phyloP scores from a whole-genome alignment of 495 filamentous ascomycete species.

The Hypoxylon lienhwacheense region DNA sequence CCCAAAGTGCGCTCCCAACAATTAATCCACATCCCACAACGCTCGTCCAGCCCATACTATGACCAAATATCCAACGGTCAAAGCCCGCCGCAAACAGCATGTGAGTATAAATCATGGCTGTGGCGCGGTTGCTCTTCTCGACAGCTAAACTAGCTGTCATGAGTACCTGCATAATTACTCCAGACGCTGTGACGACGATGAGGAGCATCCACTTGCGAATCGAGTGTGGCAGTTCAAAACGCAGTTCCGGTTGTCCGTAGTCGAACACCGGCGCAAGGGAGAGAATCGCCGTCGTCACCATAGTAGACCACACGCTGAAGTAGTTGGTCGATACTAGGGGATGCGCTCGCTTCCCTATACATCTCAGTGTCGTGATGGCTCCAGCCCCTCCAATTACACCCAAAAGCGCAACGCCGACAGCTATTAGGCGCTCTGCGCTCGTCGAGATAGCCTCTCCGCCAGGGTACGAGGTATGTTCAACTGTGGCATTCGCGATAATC shows the following conservation, averaged over 20 bases:
- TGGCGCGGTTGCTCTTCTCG: slow-evolving; percentile 69
- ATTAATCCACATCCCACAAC: slow-evolving; percentile 78
- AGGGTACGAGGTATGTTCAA: slow-evolving; percentile 18
- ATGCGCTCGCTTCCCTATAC: slow-evolving; percentile 83
- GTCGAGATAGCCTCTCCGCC: slow-evolving; percentile 29
- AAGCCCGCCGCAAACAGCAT: slow-evolving; percentile 89
- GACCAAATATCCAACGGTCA: slow-evolving; percentile 77
- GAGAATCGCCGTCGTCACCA: slow-evolving; percentile 66
- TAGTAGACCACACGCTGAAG: slow-evolving; percentile 69
- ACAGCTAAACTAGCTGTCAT: slow-evolving; percentile 78
- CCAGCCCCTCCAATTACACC: slow-evolving; percentile 79
- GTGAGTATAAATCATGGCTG: slow-evolving; percentile 87
- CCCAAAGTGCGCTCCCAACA: slow-evolving; percentile 77
- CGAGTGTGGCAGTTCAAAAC: slow-evolving; percentile 64
- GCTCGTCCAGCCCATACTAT: slow-evolving; percentile 64
- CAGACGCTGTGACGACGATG: slow-evolving; percentile 68
- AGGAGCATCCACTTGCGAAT: slow-evolving; percentile 71
- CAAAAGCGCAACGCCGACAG: slow-evolving; percentile 72
- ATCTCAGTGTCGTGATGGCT: slow-evolving; percentile 78
- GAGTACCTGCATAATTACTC: slow-evolving; percentile 85
- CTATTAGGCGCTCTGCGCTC: slow-evolving; percentile 65
- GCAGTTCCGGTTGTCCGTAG: slow-evolving; percentile 54
- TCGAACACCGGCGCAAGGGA: slow-evolving; percentile 48
- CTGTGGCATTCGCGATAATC: slow-evolving; percentile 30
- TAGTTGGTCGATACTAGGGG: slow-evolving; percentile 86